Base-by-base conservation (phyloP, 352 stramenopile species). In the Globisporangium carolinianum region DNA sequence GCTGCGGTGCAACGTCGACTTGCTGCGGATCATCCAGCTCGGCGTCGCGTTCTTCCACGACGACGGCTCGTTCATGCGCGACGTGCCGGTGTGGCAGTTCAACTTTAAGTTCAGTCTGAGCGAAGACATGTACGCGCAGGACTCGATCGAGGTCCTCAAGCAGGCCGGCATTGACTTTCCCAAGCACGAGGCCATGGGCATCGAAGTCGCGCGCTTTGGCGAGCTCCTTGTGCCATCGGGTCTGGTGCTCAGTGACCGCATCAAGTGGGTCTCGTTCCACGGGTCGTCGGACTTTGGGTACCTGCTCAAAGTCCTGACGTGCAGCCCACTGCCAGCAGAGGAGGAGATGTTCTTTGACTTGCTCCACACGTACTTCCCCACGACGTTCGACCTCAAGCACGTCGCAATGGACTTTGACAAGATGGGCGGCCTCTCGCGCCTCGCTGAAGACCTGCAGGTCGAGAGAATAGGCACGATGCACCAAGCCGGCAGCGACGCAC, bases 201-300 rank as follows among this genome's bases (percentile, higher is more conserved):
- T 99, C 62, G 95, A 99, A 73, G 94, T 98, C 10, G 75, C 88
- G 14, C 81, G 94, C 61, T 99, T 99, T 77, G 97, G 83, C 32
- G 97, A 99, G 74, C 78, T 99, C 45, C 79, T 99, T 41, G 98
- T 99, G 73, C 97, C 96, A 0, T 98, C 89, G 8, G 97, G 97
- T 0, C 84, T 99, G 47, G 97, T 99, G 46, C 83, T 99, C n/a
- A 82, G 98, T 57, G 93, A 98, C 72, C 91, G 98, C 56, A 97
- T 99, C 64, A 98, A 97, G 71, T 99, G 97, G 97, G 87, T 99
- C 43, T 98, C 89, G 53, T 99, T 99, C 73, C 97, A 99, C 74
- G 97, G 93, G 32, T 98, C 94, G 49, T 99, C 98, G 58, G 97
- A 99, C 79, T 99, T 99, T 82, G 97, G 94, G 37, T 99, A 99